phyloP scores from a whole-genome alignment of 106 monocot genomes.

The Acorus gramineus region DNA sequence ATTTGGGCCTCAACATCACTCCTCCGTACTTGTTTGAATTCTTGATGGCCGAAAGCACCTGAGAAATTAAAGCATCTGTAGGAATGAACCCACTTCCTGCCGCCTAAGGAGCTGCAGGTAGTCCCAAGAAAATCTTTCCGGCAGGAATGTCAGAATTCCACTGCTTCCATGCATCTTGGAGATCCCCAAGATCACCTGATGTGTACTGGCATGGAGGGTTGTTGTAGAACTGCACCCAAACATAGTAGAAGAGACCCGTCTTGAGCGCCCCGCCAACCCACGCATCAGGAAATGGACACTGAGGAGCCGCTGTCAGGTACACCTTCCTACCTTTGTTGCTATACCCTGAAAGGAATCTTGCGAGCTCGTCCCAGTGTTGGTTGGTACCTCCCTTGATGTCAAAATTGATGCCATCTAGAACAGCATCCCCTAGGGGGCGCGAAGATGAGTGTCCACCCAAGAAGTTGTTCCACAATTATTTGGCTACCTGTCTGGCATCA shows the following conservation, averaged over 20 bases:
- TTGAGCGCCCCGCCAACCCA: not conserved
- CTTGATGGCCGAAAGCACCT: slow-evolving; percentile 20
- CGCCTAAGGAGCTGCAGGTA: slow-evolving; percentile 16
- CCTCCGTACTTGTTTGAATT: slow-evolving; percentile 19
- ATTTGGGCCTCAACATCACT: slow-evolving; percentile 22
- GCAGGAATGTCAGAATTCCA: slow-evolving; percentile 8
- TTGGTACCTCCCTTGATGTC: not conserved
- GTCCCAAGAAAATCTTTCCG: slow-evolving; percentile 15
- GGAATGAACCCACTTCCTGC: slow-evolving; percentile 19
- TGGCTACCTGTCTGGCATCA: not conserved
- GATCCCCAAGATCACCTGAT: not conserved
- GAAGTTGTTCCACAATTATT: slow-evolving; percentile 1
- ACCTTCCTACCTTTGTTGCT: not conserved
- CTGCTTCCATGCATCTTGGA: slow-evolving; percentile 5
- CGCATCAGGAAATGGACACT: slow-evolving; percentile 19
- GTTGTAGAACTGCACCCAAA: slow-evolving; percentile 28
- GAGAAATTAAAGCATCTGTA: slow-evolving; percentile 2
- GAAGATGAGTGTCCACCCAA: not conserved
- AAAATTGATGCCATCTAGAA: slow-evolving; percentile 6
- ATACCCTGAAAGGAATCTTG: not conserved
- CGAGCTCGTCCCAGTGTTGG: not conserved
- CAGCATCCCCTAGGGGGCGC: slow-evolving; percentile 9
- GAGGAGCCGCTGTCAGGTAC: slow-evolving; percentile 13
- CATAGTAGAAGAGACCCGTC: slow-evolving; percentile 18
- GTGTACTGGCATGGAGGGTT: slow-evolving; percentile 17